Evolutionary conservation across 169 alveolate genomes (phyloP).

Genomic region (Eimeria sp.): DNA sequence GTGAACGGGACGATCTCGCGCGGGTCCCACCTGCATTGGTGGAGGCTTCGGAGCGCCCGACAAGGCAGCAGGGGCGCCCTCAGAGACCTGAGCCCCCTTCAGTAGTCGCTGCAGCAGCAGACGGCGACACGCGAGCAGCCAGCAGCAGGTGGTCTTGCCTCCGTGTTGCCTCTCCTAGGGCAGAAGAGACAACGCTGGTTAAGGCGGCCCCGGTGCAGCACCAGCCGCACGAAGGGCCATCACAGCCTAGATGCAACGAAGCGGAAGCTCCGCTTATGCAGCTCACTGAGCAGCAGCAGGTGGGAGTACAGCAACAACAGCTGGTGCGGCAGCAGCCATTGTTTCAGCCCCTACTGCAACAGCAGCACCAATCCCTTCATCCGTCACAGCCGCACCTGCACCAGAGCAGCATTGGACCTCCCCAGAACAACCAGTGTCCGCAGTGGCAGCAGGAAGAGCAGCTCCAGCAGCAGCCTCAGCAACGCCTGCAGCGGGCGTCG

Average conservation of each 20-base stretch:
- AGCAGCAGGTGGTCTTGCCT: neutral
- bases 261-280: neutral
- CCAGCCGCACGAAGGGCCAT: neutral
- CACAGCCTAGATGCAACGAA: neutral
- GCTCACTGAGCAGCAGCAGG: neutral
- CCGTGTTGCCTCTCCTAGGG: neutral
- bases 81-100: neutral
- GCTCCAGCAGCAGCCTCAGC: conserved; percentile 18
- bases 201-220: neutral
- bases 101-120: neutral
- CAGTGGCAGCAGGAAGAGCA: conserved; percentile 2
- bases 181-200: neutral
- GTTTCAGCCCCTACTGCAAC: neutral
- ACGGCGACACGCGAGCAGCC: neutral
- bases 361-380: neutral
- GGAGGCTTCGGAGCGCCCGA: neutral
- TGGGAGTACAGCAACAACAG: neutral
- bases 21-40: neutral
- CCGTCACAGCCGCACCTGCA: neutral
- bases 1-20: neutral
- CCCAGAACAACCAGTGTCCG: neutral
- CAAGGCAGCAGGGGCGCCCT: neutral
- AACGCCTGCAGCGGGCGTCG: neutral
- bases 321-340: neutral
- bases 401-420: neutral